Conservation (phyloP, 1,284 basidiomycete genomes). For the Thecaphora thlaspeos region DNA sequence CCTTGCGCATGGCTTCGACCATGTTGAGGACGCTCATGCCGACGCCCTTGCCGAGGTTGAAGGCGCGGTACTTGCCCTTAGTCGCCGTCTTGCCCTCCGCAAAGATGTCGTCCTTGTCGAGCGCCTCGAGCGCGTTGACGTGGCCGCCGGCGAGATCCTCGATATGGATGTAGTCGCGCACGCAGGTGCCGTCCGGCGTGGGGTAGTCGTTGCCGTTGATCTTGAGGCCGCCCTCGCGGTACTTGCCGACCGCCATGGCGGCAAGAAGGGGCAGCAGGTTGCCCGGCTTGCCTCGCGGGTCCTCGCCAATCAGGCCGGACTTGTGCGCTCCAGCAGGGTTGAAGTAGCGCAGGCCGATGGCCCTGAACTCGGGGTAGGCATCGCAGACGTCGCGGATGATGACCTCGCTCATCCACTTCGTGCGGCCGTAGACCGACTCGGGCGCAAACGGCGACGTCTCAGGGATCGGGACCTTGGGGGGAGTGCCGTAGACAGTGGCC, state of each 20-base stretch:
- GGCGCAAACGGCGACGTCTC: conserved; percentile 85
- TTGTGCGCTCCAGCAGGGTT: conserved; percentile 96
- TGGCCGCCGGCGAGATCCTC: conserved; percentile 93
- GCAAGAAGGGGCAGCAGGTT: conserved; percentile 92
- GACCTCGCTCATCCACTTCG: conserved; percentile 90
- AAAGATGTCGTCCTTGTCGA: conserved; percentile 67
- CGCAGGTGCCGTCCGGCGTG: conserved; percentile 78
- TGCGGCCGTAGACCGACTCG: conserved; percentile 90
- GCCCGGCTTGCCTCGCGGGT: conserved; percentile 88
- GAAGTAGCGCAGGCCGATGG: conserved; percentile 89
- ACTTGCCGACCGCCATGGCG: conserved; percentile 90
- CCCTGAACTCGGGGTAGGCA: conserved; percentile 74
- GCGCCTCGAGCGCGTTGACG: conserved; percentile 83
- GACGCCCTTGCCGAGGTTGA: conserved; percentile 91
- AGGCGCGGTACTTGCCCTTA: conserved; percentile 74
- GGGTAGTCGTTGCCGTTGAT: conserved; percentile 99
- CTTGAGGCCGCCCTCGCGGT: conserved; percentile 76
- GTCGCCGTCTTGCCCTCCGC: conserved; percentile 45
- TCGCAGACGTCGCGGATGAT: conserved; percentile 86
- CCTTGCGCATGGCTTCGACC: conserved; percentile 90
- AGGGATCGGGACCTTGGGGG: conserved; percentile 87
- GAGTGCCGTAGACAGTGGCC: conserved; percentile 97
- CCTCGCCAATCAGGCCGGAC: conserved; percentile 92
- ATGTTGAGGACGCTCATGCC: conserved; percentile 93
- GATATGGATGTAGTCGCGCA: conserved; percentile 93